Conservation (phyloP, 441 rosid species). For the Biscutella laevigata region DNA sequence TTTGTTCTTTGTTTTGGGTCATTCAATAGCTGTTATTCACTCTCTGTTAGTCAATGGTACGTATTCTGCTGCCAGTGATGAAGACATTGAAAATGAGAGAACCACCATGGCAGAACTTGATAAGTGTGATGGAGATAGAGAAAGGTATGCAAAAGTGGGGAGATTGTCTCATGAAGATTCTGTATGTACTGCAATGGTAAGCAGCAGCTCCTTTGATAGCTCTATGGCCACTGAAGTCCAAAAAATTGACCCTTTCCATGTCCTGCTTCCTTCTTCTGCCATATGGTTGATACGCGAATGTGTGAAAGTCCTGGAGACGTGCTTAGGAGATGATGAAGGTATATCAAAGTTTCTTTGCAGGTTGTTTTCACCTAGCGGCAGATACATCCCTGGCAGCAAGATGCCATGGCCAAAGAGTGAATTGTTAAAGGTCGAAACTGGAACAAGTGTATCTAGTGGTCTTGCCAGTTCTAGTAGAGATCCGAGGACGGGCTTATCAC, state of each 20-base stretch:
- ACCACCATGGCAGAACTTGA: constrained; percentile 27
- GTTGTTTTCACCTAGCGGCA: constrained; percentile 30
- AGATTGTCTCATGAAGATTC: constrained; percentile 71
- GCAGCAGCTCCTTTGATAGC: constrained; percentile 38
- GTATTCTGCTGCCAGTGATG: constrained; percentile 43
- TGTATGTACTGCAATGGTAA: constrained; percentile 44
- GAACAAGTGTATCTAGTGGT: constrained; percentile 43
- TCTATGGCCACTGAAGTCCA: constrained; percentile 36
- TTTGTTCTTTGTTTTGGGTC: constrained; percentile 57
- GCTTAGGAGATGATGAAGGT: constrained; percentile 55
- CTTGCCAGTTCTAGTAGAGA: constrained; percentile 45
- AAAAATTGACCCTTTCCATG: constrained; percentile 22
- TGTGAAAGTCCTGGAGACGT: constrained; percentile 60
- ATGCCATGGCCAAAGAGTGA: constrained; percentile 51
- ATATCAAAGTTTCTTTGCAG: constrained; percentile 32
- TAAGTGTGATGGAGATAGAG: constrained; percentile 45
- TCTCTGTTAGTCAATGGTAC: constrained; percentile 73
- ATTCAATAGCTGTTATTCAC: constrained; percentile 61
- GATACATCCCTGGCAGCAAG: constrained; percentile 35
- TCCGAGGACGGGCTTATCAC: constrained; percentile 29
- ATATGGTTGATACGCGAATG: constrained; percentile 64
- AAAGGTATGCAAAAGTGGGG: constrained; percentile 83
- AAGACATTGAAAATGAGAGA: constrained; percentile 33
- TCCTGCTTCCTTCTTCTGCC: constrained; percentile 48
- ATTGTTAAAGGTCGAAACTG: constrained; percentile 41